Percentiles rank a stretch among this genome's conserved stretches.
Evolutionary conservation across 2,329 filamentous ascomycete genomes (phyloP).

Genomic region (Thelonectria rubi): DNA sequence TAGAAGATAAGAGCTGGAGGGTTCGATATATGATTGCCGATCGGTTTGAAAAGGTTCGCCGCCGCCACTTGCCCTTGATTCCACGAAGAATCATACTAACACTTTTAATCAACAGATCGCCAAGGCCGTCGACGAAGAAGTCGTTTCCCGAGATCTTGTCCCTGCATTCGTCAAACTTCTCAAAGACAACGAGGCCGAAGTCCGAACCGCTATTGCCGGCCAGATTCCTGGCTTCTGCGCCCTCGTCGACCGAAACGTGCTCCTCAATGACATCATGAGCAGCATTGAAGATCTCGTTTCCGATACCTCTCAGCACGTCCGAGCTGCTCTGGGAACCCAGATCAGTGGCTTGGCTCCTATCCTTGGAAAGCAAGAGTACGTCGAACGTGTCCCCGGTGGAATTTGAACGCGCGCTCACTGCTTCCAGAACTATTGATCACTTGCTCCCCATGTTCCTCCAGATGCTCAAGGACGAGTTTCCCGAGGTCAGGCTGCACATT

Average conservation of each 20-base stretch:
- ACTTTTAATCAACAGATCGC: constrained; percentile 73
- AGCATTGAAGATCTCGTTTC: constrained; percentile 96
- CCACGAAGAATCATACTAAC: constrained; percentile 10
- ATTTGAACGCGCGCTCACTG: constrained; percentile 4
- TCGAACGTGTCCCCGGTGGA: constrained; percentile 23
- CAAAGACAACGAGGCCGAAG: constrained; percentile 97
- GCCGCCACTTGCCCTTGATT: constrained; percentile 46
- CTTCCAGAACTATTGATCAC: constrained; percentile 87
- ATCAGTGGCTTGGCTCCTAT: constrained; percentile 97
- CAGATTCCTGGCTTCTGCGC: constrained; percentile 98
- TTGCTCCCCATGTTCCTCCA: constrained; percentile 98
- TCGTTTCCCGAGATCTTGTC: constrained; percentile 91
- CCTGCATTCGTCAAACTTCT: constrained; percentile 97
- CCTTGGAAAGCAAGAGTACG: constrained; percentile 95
- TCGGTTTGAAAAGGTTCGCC: constrained; percentile 85
- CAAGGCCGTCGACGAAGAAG: constrained; percentile 97
- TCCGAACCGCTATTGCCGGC: constrained; percentile 94
- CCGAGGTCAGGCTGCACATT: constrained; percentile 96
- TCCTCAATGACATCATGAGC: constrained; percentile 96
- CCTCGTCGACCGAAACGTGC: constrained; percentile 84
- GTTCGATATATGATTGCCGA: constrained; percentile 99
- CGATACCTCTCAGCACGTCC: constrained; percentile 95
- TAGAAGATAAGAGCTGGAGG: constrained; percentile 99
- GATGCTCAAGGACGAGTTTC: constrained; percentile 99
- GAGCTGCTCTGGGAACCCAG: constrained; percentile 92